A percentile compares a stretch with the other conserved stretches of the same genome.
phyloP scores from a whole-genome alignment of 306 rosid species.

The Abrus pulchellus region DNA sequence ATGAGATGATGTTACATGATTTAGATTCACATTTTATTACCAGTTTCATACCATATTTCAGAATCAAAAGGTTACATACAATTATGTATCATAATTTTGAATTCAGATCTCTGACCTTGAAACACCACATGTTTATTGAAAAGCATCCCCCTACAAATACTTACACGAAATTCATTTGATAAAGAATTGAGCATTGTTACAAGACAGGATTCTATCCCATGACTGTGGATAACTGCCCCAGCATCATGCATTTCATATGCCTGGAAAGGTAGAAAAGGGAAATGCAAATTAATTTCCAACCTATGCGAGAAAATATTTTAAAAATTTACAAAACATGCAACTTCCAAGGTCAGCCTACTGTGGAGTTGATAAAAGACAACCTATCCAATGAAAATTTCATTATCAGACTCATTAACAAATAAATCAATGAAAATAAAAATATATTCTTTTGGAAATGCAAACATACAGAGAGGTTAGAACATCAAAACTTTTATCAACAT shows the following conservation, averaged over 20 bases:
- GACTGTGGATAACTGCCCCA: conserved; percentile 87
- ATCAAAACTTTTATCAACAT: neutral
- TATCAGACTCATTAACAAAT: neutral
- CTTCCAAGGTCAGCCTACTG: neutral
- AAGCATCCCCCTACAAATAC: conserved; percentile 26
- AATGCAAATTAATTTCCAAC: conserved; percentile 7
- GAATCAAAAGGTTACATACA: conserved; percentile 6
- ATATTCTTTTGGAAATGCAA: neutral
- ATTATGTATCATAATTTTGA: neutral
- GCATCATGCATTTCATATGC: conserved; percentile 78
- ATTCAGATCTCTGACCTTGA: conserved; percentile 24
- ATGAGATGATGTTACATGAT: neutral
- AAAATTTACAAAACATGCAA: conserved; percentile 6
- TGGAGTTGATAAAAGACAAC: conserved; percentile 11
- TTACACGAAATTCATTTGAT: conserved; percentile 81
- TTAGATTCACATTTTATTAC: neutral
- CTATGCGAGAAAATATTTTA: neutral
- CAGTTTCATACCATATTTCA: neutral
- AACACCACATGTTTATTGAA: neutral
- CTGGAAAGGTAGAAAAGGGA: conserved; percentile 50
- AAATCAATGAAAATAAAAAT: neutral
- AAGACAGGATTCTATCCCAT: conserved; percentile 84
- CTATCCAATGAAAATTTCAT: neutral
- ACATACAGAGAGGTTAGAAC: neutral
- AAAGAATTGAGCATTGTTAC: conserved; percentile 78